Evolutionary conservation across 345 rosid genomes (phyloP), one percentile per base, ranked within the genome.

Genomic region (Capsella bursapastoris): DNA sequence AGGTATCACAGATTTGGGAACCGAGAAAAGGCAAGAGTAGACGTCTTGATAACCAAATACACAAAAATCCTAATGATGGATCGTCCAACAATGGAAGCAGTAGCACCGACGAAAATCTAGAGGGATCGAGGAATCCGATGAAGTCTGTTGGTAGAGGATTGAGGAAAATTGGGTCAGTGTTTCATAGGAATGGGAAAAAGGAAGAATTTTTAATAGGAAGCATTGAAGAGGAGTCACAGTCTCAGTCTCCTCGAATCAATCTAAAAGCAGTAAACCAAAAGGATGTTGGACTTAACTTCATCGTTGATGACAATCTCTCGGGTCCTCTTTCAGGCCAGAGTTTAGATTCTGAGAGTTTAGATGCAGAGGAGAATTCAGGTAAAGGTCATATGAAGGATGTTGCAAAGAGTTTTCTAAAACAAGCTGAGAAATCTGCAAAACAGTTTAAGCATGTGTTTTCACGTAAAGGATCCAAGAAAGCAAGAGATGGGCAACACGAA

Each of bases 11-110:
- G 74, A 85, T 74, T 58, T 92, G 97, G 99, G 89, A 88, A 79
- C 99, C 97, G 2, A 85, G 96, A 51, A 95, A 87, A 81, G 93
- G 96, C 15, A 95, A 87, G 82, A 81, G 60, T 27, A 77, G 88
- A 79, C 80, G 78, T 61, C 77, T 72, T 29, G 96, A 91, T 77
- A 82, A 68, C 52, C 72, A 60, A 78, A 71, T 84, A 57, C 78
- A 35, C n/a, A 69, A 81, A 57, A 82, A 70, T 78, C 71, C 81
- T 10, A 63, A 62, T 7, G 83, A 76, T 37, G 85, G 82, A 28
- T 80, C 85, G n/a, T 62, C 76, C 13, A 83, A 56, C 77, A 84
- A 68, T 28, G 84, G 25, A 75, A 77, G 86, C 82, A 79, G 86
- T 75, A 77, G 77, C 70, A 31, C 41, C 0, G 88, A 88, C 37